Percentiles rank a stretch among this genome's conserved stretches.
Conservation (phyloP, 176 grass and related monocot genomes). For the Dendrocalamus sinicus region DNA sequence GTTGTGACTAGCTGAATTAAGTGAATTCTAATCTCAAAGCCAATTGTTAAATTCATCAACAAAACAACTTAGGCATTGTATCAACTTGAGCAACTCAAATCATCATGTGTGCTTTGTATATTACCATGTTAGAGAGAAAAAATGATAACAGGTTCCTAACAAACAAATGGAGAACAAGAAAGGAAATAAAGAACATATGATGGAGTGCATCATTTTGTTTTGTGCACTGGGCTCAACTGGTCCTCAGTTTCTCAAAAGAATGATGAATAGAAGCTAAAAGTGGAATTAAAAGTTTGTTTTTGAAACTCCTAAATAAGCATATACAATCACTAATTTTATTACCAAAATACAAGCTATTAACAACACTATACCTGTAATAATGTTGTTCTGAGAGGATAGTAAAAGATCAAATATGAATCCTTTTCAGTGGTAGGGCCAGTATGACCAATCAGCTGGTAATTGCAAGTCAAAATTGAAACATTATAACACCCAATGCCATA, state of each 20-base stretch:
- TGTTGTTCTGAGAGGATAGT: background rate
- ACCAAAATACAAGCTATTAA: conserved; percentile 11
- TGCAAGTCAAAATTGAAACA: background rate
- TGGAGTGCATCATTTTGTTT: background rate
- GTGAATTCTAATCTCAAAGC: background rate
- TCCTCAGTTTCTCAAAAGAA: background rate
- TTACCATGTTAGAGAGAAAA: conserved; percentile 1
- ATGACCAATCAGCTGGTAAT: conserved; percentile 6
- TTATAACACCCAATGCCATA: background rate
- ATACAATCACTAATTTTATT: background rate
- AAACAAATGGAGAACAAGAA: conserved; percentile 17
- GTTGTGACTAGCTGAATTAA: background rate
- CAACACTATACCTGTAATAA: conserved; percentile 7
- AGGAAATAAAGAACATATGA: background rate
- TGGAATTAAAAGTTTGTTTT: background rate
- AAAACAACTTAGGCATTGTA: background rate
- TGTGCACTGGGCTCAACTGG: background rate
- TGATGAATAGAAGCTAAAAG: background rate
- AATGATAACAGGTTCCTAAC: background rate
- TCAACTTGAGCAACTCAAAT: conserved; percentile 35
- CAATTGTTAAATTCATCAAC: background rate
- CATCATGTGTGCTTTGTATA: conserved; percentile 6
- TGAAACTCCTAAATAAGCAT: background rate
- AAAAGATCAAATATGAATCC: background rate
- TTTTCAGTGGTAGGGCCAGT: background rate